Base-by-base conservation (phyloP, 2,329 filamentous ascomycete species). In the Trichoderma oligosporum region DNA sequence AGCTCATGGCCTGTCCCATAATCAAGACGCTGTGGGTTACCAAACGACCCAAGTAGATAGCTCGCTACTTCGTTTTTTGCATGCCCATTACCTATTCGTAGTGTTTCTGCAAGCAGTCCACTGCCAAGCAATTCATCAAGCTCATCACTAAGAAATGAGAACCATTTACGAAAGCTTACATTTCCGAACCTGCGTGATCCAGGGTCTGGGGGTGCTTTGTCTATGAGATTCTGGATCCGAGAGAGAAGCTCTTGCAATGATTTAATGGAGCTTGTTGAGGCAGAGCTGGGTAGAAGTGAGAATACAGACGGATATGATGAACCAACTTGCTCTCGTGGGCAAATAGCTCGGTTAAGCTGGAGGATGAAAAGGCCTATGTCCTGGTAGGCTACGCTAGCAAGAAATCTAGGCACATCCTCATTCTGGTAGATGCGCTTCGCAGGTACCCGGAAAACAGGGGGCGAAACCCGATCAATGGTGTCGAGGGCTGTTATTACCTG, bases 1-100 rank as follows among this genome's bases (percentile, higher is more conserved):
- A 99, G 76, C 69, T 99, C 94, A 70, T 99, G 94, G 0, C 94
- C 94, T 0, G 94, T 97, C 1, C 94, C 94, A 68, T 97, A 99
- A 73, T 99, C 94, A 24, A 99, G 78, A 54, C 94, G 79, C 66
- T 97, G 91, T 0, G 89, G 73, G 68, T 91, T 97, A 3, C 94
- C 94, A 73, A 96, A 97, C 4, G 83, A 83, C 12, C 91, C 92
- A 4, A 96, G 71, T 1, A 99, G 81, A 70, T 99, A 99, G 39
- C 83, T 80, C 57, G 78, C 80, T 7, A 97, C 74, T 72, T 97
- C 93, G 46, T 81, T 80, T 63, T 79, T 77, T 4, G 83, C 82
- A 1, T 78, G 75, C 16, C 74, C 71, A 3, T 70, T 72, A 0
- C 69, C 64, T 31, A 66, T 60, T 8, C 62, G 59, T 3, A 72